These are phyloP conservation scores for Sistotremastrum suecicum DNA, from an alignment of 768 basidiomycete genomes.

Conservation along the genomic window DNA sequence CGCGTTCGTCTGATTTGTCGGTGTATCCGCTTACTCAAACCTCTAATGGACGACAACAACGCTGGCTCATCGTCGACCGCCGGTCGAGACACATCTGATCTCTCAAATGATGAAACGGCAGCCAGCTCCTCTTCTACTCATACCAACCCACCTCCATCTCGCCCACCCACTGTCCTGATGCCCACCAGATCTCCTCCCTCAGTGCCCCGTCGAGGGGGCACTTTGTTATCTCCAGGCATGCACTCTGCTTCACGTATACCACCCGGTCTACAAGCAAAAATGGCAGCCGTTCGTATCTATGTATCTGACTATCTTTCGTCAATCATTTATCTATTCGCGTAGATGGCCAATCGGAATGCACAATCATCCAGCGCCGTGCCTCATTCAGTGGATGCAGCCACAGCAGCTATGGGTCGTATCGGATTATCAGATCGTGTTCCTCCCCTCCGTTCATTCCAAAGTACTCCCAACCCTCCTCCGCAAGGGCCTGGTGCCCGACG, in stretches of 20 bases:
- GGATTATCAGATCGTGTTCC: conserved; percentile 10
- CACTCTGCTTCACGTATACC: conserved; percentile 61
- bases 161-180: conserved; percentile 9
- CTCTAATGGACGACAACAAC: too few relatives aligned
- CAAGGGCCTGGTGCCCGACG: conserved; percentile 25
- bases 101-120: not conserved
- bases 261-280: conserved; percentile 81
- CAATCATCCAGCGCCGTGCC: conserved; percentile 16
- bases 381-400: conserved; percentile 25
- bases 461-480: conserved; percentile 22
- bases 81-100: conserved; percentile 11
- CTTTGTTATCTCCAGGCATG: conserved; percentile 28
- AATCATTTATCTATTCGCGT: conserved; percentile 11
- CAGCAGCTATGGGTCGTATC: conserved; percentile 25
- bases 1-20: too few relatives aligned
- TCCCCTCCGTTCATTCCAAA: conserved; percentile 19
- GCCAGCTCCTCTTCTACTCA: not conserved
- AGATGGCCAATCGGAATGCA: conserved; percentile 32
- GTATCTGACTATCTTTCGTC: conserved; percentile 1
- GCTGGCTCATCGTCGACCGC: too few relatives aligned
- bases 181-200: conserved; percentile 7
- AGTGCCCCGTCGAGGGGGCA: conserved; percentile 10
- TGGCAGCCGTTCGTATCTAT: conserved; percentile 59
- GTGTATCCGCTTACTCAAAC: too few relatives aligned
- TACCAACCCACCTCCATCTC: conserved; percentile 5